Conservation (phyloP, 352 stramenopile genomes). For the Phytophthora hibernalis region DNA sequence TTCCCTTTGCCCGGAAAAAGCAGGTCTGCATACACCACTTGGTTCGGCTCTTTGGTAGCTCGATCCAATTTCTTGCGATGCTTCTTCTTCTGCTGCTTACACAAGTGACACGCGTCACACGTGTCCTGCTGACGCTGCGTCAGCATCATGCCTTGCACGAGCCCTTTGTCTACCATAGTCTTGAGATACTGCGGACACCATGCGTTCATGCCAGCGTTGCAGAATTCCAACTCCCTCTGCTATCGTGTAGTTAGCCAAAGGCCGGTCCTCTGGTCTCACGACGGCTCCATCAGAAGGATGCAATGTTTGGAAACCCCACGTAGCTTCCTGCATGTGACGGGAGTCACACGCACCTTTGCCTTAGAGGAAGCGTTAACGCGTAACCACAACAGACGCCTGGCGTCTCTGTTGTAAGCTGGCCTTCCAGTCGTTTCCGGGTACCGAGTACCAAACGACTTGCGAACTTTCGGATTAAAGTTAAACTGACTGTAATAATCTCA, state of each 20-base stretch:
- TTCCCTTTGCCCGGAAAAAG: conserved; percentile 6
- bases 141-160: neutral
- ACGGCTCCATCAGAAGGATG: neutral
- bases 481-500: no score
- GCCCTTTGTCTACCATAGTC: neutral
- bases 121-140: neutral
- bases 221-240: conserved; percentile 8
- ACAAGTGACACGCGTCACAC: conserved; percentile 4
- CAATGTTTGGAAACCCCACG: conserved; percentile 12
- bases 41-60: conserved; percentile 7
- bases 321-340: no score
- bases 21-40: conserved; percentile 22
- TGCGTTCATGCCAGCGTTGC: neutral
- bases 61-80: conserved; percentile 15
- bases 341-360: no score
- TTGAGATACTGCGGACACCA: no score
- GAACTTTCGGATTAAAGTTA: no score
- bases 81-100: conserved; percentile 19
- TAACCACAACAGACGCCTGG: no score
- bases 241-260: no score
- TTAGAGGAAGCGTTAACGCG: no score
- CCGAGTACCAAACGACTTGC: no score
- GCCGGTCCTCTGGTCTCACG: neutral
- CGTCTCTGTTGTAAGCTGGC: no score
- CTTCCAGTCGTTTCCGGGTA: no score